Conservation (phyloP, 768 basidiomycete genomes). For the Tylopilus balloui region DNA sequence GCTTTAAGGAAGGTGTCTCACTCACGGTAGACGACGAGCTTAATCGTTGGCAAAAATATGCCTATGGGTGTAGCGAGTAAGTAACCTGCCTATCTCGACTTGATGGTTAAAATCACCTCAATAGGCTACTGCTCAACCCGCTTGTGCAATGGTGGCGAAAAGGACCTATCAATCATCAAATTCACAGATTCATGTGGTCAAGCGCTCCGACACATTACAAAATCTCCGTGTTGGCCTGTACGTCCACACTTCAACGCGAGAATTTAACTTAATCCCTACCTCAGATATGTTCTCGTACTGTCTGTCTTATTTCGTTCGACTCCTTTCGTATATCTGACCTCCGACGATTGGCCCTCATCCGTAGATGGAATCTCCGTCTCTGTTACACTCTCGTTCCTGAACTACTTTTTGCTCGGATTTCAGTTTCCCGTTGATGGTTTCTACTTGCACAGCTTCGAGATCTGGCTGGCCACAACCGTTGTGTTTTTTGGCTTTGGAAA, state of each 20-base stretch:
- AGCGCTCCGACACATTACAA: conserved; percentile 78
- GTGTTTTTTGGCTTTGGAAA: conserved; percentile 76
- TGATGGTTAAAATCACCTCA: neutral
- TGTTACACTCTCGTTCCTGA: conserved; percentile 62
- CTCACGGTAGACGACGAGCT: conserved; percentile 87
- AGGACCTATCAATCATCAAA: conserved; percentile 81
- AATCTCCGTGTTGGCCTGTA: conserved; percentile 55
- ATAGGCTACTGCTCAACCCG: conserved; percentile 83
- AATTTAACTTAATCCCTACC: neutral
- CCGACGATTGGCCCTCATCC: neutral
- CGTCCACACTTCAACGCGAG: conserved; percentile 16
- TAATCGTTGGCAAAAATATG: conserved; percentile 89
- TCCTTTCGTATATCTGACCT: neutral
- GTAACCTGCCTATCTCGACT: conserved; percentile 25
- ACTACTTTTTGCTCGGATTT: conserved; percentile 73
- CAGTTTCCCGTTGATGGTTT: conserved; percentile 68
- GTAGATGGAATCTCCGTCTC: conserved; percentile 58
- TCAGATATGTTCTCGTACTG: conserved; percentile 52
- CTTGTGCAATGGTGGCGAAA: conserved; percentile 68
- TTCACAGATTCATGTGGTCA: conserved; percentile 75
- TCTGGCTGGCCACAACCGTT: conserved; percentile 72
- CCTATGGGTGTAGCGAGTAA: conserved; percentile 60
- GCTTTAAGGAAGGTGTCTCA: conserved; percentile 89
- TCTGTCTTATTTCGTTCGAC: conserved; percentile 23
- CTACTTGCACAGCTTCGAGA: conserved; percentile 77